Percentiles rank a stretch among this genome's conserved stretches.
phyloP scores from a whole-genome alignment of 176 grass and related monocot genomes.

The Oryza australiensis region DNA sequence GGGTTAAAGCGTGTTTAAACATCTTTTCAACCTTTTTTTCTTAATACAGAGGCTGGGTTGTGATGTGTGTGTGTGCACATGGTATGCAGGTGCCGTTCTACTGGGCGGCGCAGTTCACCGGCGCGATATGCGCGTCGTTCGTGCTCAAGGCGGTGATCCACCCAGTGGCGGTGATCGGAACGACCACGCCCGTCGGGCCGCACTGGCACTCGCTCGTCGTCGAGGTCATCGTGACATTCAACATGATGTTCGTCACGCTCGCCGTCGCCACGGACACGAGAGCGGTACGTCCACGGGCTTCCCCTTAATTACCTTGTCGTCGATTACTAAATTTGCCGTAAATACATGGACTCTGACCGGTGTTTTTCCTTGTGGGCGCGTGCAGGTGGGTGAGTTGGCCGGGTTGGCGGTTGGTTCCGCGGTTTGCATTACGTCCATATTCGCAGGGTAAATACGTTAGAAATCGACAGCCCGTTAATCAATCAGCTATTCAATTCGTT shows the following conservation, averaged over 20 bases:
- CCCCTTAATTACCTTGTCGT: too few relatives aligned
- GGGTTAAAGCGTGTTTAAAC: not conserved
- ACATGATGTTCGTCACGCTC: slow-evolving; percentile 98
- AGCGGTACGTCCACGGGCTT: slow-evolving; percentile 38
- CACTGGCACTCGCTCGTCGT: slow-evolving; percentile 69
- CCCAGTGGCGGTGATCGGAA: slow-evolving; percentile 63
- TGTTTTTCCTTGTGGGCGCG: not conserved
- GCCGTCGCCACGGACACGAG: slow-evolving; percentile 89
- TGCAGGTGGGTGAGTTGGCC: slow-evolving; percentile 94
- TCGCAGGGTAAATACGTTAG: slow-evolving; percentile 82
- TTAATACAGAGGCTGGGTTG: not conserved
- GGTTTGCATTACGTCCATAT: slow-evolving; percentile 98
- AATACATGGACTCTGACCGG: not conserved
- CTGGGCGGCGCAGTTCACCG: slow-evolving; percentile 84
- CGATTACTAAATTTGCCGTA: not conserved
- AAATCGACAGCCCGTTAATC: slow-evolving; percentile 15
- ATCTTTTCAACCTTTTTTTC: not conserved
- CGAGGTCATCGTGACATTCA: slow-evolving; percentile 87
- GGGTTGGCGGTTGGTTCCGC: slow-evolving; percentile 88
- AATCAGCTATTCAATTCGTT: not conserved
- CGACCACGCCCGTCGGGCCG: slow-evolving; percentile 60
- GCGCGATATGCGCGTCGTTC: slow-evolving; percentile 77
- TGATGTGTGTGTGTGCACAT: not conserved
- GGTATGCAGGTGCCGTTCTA: slow-evolving; percentile 85
- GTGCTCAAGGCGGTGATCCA: slow-evolving; percentile 75